Conservation (phyloP, 352 stramenopile genomes). For the Lagenidium sp. region DNA sequence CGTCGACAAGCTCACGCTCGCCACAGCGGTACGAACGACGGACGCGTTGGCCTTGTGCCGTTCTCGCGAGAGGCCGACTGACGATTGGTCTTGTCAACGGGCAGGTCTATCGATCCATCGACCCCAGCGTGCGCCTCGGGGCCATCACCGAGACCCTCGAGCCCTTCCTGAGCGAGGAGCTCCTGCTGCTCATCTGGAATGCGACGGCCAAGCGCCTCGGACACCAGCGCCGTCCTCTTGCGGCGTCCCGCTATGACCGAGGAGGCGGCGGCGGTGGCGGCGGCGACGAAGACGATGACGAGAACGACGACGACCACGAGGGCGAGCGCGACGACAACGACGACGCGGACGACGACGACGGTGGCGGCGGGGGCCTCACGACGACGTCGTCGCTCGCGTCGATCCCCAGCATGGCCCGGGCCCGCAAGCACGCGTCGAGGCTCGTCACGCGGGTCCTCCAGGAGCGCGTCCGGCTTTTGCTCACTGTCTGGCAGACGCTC, state of each 20-base stretch:
- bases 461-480: conserved; percentile 46
- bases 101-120: too few relatives aligned
- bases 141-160: conserved; percentile 32
- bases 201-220: conserved; percentile 26
- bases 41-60: too few relatives aligned
- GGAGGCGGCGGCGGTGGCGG: background rate
- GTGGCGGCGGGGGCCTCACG: conserved; percentile 1
- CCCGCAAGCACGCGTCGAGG: too few relatives aligned
- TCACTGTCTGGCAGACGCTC: conserved; percentile 36
- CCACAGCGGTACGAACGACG: too few relatives aligned
- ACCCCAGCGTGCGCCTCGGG: conserved; percentile 11
- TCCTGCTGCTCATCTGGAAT: conserved; percentile 61
- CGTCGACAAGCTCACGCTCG: conserved; percentile 26
- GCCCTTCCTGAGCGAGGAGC: conserved; percentile 41
- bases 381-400: background rate
- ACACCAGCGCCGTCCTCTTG: conserved; percentile 4
- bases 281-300: background rate
- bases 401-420: conserved; percentile 15
- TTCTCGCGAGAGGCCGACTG: too few relatives aligned
- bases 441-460: conserved; percentile 44
- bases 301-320: too few relatives aligned
- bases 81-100: too few relatives aligned
- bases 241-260: conserved; percentile 3
- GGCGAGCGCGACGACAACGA: too few relatives aligned
- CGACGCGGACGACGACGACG: too few relatives aligned